Evolutionary conservation across 805 yeast species (phyloP), one percentile per base, ranked within the genome.

Genomic region (Saccharomycopsis sp.): DNA sequence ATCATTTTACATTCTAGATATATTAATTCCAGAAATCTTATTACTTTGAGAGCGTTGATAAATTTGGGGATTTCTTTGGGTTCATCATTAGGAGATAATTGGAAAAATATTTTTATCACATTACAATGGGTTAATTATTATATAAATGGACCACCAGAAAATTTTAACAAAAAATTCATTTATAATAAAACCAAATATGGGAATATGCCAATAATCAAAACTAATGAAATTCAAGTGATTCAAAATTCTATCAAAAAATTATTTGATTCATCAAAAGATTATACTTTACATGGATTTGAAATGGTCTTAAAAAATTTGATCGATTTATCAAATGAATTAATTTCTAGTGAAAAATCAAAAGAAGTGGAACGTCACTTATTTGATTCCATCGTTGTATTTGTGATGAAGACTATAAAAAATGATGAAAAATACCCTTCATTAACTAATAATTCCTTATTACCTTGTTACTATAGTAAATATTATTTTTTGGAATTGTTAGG

Each of bases 51-150:
- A 37, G 96, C 95, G 0, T 58, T 89, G 29, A 62, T 79, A 3
- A 82, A 85, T 45, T 62, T 89, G 36, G 87, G 89, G 0, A 69
- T 78, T 2, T 82, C 95, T 0, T 59, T 89, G n/a, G 96, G 96
- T 0, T 72, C 88, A 1, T 70, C 76, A 1, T 64, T 89, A 13
- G 70, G 70, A 4, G 55, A 47, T 1, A 73, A 81, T 25, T 89
- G 97, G 97, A 57, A 60, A 10, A 67, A 67, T 14, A 55, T 79
- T 3, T 52, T 78, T 15, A 66, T 72, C 3, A 71, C 94, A 0
- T 64, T 86, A 42, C 94, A 82, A 57, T 83, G 94, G 94, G 67
- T 79, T 36, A 76, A 81, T 41, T 82, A 76, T 51, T 81, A 64
- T 49, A 51, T 80, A n/a, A 66, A 76, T 52, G 89, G 89, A 0